A percentile compares a stretch with the other conserved stretches of the same genome.
phyloP scores from a whole-genome alignment of 495 filamentous ascomycete genomes.

The Aspergillus coremiiformis region DNA sequence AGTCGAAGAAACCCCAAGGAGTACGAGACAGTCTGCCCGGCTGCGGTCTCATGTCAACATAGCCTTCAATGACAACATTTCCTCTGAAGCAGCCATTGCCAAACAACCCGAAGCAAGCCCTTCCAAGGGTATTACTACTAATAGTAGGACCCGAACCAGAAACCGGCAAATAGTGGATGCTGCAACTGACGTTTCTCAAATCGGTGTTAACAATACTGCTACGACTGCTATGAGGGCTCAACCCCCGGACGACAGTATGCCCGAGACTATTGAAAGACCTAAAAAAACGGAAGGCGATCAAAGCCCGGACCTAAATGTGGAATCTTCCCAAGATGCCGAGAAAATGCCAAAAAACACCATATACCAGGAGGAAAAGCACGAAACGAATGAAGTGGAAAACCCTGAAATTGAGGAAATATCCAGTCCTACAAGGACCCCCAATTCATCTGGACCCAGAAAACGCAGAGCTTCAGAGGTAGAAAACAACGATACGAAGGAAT shows the following conservation, averaged over 20 bases:
- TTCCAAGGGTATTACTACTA: conserved; percentile 5
- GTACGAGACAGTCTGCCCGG: conserved; percentile 33
- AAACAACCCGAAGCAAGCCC: conserved; percentile 13
- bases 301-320: not conserved
- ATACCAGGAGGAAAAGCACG: conserved; percentile 2
- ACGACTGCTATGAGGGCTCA: conserved; percentile 5
- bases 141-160: conserved; percentile 13
- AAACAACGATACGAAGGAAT: conserved; percentile 14
- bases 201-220: not conserved
- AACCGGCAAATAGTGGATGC: conserved; percentile 9
- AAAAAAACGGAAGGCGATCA: not conserved
- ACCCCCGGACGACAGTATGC: conserved; percentile 4
- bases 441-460: conserved; percentile 18
- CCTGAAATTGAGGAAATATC: not conserved
- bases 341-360: conserved; percentile 10
- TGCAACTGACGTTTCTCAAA: conserved; percentile 2
- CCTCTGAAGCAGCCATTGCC: conserved; percentile 12
- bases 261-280: not conserved
- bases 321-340: not conserved
- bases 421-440: conserved; percentile 4
- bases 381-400: not conserved
- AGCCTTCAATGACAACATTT: conserved; percentile 16
- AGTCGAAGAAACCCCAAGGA: conserved; percentile 21
- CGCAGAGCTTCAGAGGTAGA: conserved; percentile 26
- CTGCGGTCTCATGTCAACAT: conserved; percentile 20